A percentile compares a stretch with the other conserved stretches of the same genome.
These are phyloP conservation scores for Aspergillus niger DNA, from an alignment of 2,329 filamentous ascomycete species.

Conservation along the genomic window DNA sequence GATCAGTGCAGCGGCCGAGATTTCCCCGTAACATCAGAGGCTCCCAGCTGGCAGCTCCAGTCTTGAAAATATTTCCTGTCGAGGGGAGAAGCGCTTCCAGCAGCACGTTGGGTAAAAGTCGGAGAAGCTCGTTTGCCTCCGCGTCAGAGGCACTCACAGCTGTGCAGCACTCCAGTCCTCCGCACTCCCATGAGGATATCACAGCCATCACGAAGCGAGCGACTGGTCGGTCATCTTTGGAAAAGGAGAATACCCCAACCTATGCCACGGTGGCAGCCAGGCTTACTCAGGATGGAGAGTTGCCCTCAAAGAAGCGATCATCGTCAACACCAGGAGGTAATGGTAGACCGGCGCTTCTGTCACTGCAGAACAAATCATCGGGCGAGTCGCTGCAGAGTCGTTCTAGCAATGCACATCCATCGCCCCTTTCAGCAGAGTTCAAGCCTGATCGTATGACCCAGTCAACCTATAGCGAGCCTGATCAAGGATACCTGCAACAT, in stretches of 20 bases:
- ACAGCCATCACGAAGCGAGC: conserved; percentile 11
- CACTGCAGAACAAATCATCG: conserved; percentile 32
- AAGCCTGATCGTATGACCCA: conserved; percentile 28
- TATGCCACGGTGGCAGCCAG: conserved; percentile 38
- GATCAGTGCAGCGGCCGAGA: conserved; percentile 17
- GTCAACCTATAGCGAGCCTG: conserved; percentile 38
- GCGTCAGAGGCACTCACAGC: conserved; percentile 43
- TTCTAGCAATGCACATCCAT: conserved; percentile 28
- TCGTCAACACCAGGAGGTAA: conserved; percentile 22
- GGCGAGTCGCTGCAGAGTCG: conserved; percentile 33
- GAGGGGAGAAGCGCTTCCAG: conserved; percentile 37
- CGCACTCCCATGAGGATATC: conserved; percentile 22
- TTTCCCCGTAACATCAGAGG: conserved; percentile 23
- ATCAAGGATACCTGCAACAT: conserved; percentile 24
- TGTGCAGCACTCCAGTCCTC: conserved; percentile 41
- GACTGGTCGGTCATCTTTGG: conserved; percentile 5
- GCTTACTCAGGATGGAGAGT: conserved; percentile 21
- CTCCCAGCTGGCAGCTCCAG: conserved; percentile 25
- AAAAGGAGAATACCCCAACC: conserved; percentile 34
- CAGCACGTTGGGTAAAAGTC: conserved; percentile 19
- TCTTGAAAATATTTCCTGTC: conserved; percentile 28
- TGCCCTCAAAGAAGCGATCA: conserved; percentile 23
- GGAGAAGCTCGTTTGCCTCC: conserved; percentile 31
- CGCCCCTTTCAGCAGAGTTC: conserved; percentile 34
- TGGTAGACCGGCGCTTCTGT: conserved; percentile 17